Evolutionary conservation across 2,329 filamentous ascomycete genomes (phyloP).

Genomic region (Ascosphaera apis): DNA sequence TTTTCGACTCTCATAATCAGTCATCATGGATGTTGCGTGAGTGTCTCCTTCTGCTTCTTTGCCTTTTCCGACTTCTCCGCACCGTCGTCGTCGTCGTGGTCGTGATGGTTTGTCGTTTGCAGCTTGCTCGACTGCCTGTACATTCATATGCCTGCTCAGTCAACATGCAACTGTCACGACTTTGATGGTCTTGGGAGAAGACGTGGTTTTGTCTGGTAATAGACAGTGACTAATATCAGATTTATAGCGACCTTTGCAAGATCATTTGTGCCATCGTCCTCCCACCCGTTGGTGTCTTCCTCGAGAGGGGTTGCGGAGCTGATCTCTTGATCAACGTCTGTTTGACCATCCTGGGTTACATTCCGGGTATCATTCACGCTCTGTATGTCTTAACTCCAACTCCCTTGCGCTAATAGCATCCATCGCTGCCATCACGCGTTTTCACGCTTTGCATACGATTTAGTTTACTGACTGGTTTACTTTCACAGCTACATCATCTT

Average conservation of each 20-base stretch:
- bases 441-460: neutral
- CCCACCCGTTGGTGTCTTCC: constrained; percentile 78
- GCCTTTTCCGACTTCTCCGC: neutral
- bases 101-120: neutral
- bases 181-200: neutral
- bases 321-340: constrained; percentile 86
- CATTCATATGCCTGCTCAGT: too few species aligned
- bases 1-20: neutral
- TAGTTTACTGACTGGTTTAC: neutral
- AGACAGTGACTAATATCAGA: neutral
- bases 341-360: constrained; percentile 53
- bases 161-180: neutral
- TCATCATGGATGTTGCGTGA: neutral
- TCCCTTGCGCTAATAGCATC: neutral
- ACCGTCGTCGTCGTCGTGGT: neutral
- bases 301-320: constrained; percentile 71
- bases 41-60: neutral
- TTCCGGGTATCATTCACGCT: constrained; percentile 78
- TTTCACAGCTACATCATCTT: constrained; percentile 52
- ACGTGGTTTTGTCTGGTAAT: too few species aligned
- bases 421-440: neutral
- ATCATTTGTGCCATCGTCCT: constrained; percentile 76
- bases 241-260: constrained; percentile 47
- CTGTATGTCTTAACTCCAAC: constrained; percentile 32
- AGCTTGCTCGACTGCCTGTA: too few species aligned